Conservation (phyloP, 305 asterid species). For the Solanum hybrid region DNA sequence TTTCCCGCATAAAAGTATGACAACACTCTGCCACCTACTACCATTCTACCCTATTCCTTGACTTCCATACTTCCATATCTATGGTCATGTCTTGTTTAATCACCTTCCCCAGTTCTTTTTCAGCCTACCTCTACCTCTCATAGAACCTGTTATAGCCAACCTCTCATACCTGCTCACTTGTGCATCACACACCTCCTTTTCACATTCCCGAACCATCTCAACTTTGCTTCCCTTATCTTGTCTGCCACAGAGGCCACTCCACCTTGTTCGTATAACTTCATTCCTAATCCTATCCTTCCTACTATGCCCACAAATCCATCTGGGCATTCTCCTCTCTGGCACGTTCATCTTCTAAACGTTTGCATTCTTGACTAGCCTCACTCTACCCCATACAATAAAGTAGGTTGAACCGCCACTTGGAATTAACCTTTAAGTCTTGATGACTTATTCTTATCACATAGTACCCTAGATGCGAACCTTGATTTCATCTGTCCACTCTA, state of each 20-base stretch:
- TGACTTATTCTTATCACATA: background rate
- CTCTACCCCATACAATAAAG: background rate
- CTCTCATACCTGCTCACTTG: background rate
- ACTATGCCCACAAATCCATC: background rate
- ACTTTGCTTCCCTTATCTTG: background rate
- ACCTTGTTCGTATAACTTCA: background rate
- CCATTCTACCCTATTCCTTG: background rate
- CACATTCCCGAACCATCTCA: too few relatives aligned
- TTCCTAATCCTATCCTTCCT: background rate
- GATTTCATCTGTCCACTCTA: background rate
- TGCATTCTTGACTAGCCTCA: background rate
- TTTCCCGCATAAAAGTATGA: background rate
- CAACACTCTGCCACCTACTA: background rate
- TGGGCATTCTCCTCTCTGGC: background rate
- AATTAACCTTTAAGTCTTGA: background rate
- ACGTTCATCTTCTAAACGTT: background rate
- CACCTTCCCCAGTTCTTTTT: background rate
- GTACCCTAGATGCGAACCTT: background rate
- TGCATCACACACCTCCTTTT: too few relatives aligned
- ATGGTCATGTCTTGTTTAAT: background rate
- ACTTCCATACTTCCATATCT: background rate
- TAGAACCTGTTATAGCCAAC: background rate
- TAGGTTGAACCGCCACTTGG: background rate
- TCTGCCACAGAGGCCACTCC: background rate
- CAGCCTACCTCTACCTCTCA: background rate